Percentiles rank a stretch among this genome's conserved stretches.
Evolutionary conservation across 2,329 filamentous ascomycete species (phyloP).

Genomic region (Talaromyces islandicus): DNA sequence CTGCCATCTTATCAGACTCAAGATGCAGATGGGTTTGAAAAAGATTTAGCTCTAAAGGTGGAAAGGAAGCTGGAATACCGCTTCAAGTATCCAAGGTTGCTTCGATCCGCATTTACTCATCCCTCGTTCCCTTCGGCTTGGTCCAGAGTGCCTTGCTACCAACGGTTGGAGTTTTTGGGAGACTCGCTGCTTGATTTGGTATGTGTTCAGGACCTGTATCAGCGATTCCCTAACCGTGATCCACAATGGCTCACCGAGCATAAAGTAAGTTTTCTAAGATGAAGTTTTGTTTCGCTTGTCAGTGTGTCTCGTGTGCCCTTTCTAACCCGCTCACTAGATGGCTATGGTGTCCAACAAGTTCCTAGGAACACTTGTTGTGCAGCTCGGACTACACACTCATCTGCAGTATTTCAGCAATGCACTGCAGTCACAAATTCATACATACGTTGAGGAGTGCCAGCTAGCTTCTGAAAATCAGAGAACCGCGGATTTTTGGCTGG

Average conservation of each 20-base stretch:
- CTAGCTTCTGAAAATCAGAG: conserved; percentile 25
- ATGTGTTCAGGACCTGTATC: conserved; percentile 76
- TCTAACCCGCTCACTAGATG: conserved; percentile 48
- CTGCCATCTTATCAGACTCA: conserved; percentile 66
- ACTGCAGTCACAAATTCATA: conserved; percentile 40
- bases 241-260: conserved; percentile 98
- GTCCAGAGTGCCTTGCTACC: conserved; percentile 79
- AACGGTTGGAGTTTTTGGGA: conserved; percentile 86
- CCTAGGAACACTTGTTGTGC: conserved; percentile 72
- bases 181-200: conserved; percentile 84
- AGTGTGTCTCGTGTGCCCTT: neutral
- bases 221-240: conserved; percentile 68
- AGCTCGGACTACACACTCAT: conserved; percentile 70
- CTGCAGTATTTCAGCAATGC: conserved; percentile 47
- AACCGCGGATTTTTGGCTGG: conserved; percentile 38
- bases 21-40: conserved; percentile 58
- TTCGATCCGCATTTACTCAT: conserved; percentile 82
- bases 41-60: conserved; percentile 61
- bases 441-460: conserved; percentile 40
- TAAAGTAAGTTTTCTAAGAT: conserved; percentile 49
- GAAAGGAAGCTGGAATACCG: conserved; percentile 54
- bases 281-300: neutral
- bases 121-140: conserved; percentile 71
- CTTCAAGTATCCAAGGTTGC: conserved; percentile 69
- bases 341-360: conserved; percentile 99